Conservation (phyloP, 2,329 filamentous ascomycete genomes). For the Fusarium citri region DNA sequence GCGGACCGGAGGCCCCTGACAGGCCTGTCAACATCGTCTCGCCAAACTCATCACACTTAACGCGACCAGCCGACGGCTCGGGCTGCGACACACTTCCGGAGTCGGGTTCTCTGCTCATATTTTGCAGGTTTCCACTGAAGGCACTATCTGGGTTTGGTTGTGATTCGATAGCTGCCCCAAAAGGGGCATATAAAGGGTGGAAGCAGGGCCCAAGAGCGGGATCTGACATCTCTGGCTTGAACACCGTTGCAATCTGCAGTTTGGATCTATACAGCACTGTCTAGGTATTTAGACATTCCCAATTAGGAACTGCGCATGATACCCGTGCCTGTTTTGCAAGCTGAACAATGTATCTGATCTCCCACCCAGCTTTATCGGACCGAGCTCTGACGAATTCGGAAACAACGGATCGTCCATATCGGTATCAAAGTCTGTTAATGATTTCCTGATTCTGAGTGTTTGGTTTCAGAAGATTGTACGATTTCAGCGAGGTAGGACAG, state of each 20-base stretch:
- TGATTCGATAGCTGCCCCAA: not conserved
- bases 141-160: not conserved
- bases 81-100: conserved; percentile 23
- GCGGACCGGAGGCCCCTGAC: conserved; percentile 18
- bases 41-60: conserved; percentile 32
- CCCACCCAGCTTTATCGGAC: conserved; percentile 38
- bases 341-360: conserved; percentile 32
- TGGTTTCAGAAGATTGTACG: conserved; percentile 50
- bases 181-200: conserved; percentile 4
- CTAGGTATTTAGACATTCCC: not conserved
- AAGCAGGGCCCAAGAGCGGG: conserved; percentile 18
- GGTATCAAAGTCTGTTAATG: conserved; percentile 9
- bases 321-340: conserved; percentile 24
- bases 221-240: conserved; percentile 23
- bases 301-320: conserved; percentile 19
- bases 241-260: conserved; percentile 31
- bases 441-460: conserved; percentile 27
- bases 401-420: conserved; percentile 26
- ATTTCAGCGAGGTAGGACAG: conserved; percentile 42
- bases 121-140: conserved; percentile 13
- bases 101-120: conserved; percentile 11
- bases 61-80: conserved; percentile 39
- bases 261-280: conserved; percentile 30
- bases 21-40: conserved; percentile 18
- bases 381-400: conserved; percentile 39